These are phyloP conservation scores for Talaromyces sp. DNA, from an alignment of 2,329 filamentous ascomycete genomes.

Conservation along the genomic window DNA sequence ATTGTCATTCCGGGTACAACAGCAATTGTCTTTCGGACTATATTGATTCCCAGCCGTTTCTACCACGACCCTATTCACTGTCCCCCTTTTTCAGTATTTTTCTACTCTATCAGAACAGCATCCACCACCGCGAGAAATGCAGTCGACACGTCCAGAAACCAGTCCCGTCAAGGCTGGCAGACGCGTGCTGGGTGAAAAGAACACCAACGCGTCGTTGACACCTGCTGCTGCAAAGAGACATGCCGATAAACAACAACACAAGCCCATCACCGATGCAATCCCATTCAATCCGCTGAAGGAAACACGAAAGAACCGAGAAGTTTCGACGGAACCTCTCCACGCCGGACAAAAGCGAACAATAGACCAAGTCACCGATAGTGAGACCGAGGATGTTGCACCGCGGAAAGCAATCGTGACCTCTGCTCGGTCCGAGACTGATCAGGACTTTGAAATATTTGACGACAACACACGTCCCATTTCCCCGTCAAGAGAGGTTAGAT, in stretches of 20 bases:
- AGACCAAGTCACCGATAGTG: slow-evolving; percentile 31
- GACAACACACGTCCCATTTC: slow-evolving; percentile 14
- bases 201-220: slow-evolving; percentile 37
- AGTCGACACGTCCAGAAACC: slow-evolving; percentile 19
- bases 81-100: neutral
- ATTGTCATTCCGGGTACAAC: neutral
- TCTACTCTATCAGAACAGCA: neutral
- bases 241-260: slow-evolving; percentile 13
- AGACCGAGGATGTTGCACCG: slow-evolving; percentile 12
- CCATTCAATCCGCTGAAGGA: slow-evolving; percentile 19
- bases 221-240: slow-evolving; percentile 19
- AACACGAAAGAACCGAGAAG: slow-evolving; percentile 22
- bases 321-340: slow-evolving; percentile 25
- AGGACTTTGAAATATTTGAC: slow-evolving; percentile 19
- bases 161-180: slow-evolving; percentile 34
- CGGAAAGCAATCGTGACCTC: slow-evolving; percentile 14
- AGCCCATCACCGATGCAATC: slow-evolving; percentile 25
- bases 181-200: slow-evolving; percentile 38
- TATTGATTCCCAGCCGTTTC: neutral
- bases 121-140: slow-evolving; percentile 15
- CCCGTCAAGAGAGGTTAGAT: slow-evolving; percentile 13
- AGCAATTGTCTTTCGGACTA: neutral
- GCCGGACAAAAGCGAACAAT: slow-evolving; percentile 39
- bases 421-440: slow-evolving; percentile 8
- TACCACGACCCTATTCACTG: neutral